Conservation (phyloP, 1,139 yeast genomes). For the Suzukiozyma palmioleophila region DNA sequence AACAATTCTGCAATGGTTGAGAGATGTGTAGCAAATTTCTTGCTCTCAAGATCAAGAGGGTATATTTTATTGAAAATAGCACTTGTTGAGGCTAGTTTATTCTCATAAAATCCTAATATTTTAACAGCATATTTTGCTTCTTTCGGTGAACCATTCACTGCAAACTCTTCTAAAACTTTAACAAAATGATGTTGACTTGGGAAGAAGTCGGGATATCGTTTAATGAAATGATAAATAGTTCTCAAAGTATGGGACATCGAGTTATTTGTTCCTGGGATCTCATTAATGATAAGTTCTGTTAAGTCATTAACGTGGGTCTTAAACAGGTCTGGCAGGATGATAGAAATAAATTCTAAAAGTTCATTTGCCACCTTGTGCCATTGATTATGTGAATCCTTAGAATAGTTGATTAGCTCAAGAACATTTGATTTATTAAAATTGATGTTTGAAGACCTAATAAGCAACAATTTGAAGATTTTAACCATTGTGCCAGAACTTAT, state of each 20-base stretch:
- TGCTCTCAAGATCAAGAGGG: constrained; percentile 43
- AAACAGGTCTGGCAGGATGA: constrained; percentile 59
- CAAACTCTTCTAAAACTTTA: constrained; percentile 39
- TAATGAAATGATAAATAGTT: constrained; percentile 58
- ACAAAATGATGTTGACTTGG: constrained; percentile 34
- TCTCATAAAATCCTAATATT: constrained; percentile 46
- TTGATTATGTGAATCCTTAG: constrained; percentile 31
- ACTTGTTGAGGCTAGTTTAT: constrained; percentile 34
- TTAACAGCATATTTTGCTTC: constrained; percentile 69
- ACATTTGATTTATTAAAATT: constrained; percentile 66
- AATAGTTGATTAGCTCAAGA: constrained; percentile 45
- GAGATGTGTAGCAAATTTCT: constrained; percentile 50
- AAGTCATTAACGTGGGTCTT: constrained; percentile 55
- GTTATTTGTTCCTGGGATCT: constrained; percentile 3
- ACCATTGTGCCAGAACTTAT: constrained; percentile 48
- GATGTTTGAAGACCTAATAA: constrained; percentile 59
- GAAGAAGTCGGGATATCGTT: constrained; percentile 39
- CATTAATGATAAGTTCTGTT: constrained; percentile 32
- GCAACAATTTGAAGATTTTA: constrained; percentile 47
- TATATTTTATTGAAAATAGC: constrained; percentile 40
- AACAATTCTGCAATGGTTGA: constrained; percentile 62
- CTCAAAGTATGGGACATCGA: constrained; percentile 32
- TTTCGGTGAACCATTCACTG: constrained; percentile 49
- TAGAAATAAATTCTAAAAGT: constrained; percentile 57
- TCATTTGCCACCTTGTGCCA: constrained; percentile 42